Base-by-base conservation (phyloP, 805 yeast species). In the Yamadazyma scolyti region DNA sequence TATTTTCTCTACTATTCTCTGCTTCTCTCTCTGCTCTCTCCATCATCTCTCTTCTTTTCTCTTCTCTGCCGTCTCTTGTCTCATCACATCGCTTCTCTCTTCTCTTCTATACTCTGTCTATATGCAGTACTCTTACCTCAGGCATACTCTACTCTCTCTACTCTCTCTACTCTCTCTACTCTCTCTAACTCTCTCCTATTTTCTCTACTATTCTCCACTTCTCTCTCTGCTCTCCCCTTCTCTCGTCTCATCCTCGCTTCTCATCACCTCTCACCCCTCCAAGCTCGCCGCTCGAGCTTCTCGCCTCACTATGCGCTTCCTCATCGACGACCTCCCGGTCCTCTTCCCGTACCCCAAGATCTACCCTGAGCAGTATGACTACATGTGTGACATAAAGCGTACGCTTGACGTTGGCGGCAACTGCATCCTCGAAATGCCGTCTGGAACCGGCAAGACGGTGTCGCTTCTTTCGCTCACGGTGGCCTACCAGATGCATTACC, bases 361-460 rank as follows among this genome's bases (percentile, higher is more conserved):
- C 33, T 93, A 93, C 54, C 99, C 98, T 2, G 99, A 93, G 61
- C 99, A 93, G 56, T 93, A 93, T 69, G 93, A 89, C 20, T 93
- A 93, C 60, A 93, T 93, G 98, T 77, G 93, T 40, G 97, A 90
- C 56, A 82, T 93, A 43, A 93, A 93, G 63, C 78, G 81, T 51
- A 84, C 97, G 1, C 60, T 93, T 31, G 99, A 93, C 66, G 95
- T 83, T 1, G 97, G 97, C 2, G 98, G 98, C 9, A 89, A 89
- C 53, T 84, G 96, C 59, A 88, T 93, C 33, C 59, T 93, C 50
- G 99, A 93, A 63, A 93, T 93, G 99, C 99, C 99, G 45, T 93
- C 99, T 5, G 99, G 99, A 4, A 93, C 99, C 3, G 99, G 99
- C 25, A 93, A 93, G 56, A 93, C 99, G 22, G 84, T 93, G 3